phyloP scores from a whole-genome alignment of 1,284 basidiomycete genomes.

The Rhodotorula sp. region DNA sequence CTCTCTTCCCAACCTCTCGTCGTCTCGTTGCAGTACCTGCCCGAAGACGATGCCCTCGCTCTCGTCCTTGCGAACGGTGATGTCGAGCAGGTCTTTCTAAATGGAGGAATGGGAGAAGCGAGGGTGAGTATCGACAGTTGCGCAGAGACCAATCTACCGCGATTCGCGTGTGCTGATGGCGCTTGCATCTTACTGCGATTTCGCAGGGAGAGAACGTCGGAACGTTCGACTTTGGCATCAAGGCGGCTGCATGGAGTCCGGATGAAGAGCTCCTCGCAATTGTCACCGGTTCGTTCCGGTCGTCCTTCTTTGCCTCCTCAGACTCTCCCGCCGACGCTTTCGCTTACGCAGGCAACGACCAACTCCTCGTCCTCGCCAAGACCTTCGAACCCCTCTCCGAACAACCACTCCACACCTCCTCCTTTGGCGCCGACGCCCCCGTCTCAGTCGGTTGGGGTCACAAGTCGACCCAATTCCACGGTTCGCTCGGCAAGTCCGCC shows the following conservation, averaged over 20 bases:
- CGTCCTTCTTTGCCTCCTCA: background rate
- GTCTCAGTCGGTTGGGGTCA: conserved; percentile 98
- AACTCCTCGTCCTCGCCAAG: conserved; percentile 82
- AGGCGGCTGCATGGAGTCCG: conserved; percentile 82
- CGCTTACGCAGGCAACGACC: conserved; percentile 62
- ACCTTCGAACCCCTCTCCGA: conserved; percentile 87
- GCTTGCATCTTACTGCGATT: background rate
- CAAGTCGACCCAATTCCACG: conserved; percentile 96
- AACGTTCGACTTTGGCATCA: conserved; percentile 77
- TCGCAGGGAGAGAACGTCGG: conserved; percentile 66
- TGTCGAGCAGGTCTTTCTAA: conserved; percentile 59
- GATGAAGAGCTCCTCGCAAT: conserved; percentile 81
- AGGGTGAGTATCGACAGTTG: conserved; percentile 42
- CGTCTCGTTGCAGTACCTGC: conserved; percentile 62
- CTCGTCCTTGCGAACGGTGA: conserved; percentile 71
- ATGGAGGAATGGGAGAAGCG: conserved; percentile 25
- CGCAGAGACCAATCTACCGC: background rate
- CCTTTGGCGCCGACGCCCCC: conserved; percentile 86
- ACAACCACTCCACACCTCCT: conserved; percentile 63
- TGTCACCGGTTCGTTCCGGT: conserved; percentile 63
- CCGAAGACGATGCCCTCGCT: conserved; percentile 63
- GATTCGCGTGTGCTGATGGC: background rate
- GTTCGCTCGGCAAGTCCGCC: conserved; percentile 85
- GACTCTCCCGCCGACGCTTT: background rate
- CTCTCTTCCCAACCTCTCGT: conserved; percentile 45